Evolutionary conservation across 345 rosid species (phyloP), one percentile per base, ranked within the genome.

Genomic region (Eucalyptus tenuipes): DNA sequence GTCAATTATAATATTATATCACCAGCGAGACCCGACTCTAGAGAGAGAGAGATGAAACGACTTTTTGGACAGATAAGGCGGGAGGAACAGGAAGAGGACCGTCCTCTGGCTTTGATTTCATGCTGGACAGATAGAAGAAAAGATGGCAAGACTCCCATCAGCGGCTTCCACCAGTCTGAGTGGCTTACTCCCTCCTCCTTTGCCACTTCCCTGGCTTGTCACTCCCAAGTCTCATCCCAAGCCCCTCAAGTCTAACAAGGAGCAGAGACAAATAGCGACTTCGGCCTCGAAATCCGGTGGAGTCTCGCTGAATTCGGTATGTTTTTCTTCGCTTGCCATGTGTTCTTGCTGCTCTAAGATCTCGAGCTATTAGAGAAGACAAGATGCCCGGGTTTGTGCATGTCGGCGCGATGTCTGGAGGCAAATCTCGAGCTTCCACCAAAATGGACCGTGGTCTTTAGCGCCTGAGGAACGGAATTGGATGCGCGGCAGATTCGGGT

Each of bases 231-330:
- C 52, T 37, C 88, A 53, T 45, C 50, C 52, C 52, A 59, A 49
- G 9, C 80, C 55, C 81, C 7, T n/a, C 88, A 7, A 80, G 33
- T 37, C 85, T 42, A 40, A 25, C 44, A 31, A 66, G 88, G 31
- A 87, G 85, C 59, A 79, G 47, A 86, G 91, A 49, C 82, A 52
- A 89, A 89, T 91, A 87, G 82, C 89, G 8, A 88, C 64, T 86
- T 92, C 68, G 22, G 95, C 95, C 31, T 90, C 93, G 49, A 95
- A 95, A 82, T 86, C 92, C 3, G 95, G 94, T 27, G 94, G 92
- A 87, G 89, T 95, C 87, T 90, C 95, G 25, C 42, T 95, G 48
- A 94, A 93, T 82, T 92, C 95, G 90, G 97, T 96, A 94, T 75
- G 47, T 10, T 37, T 20, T 75, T 75, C 47, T 75, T 75, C 25